These are phyloP conservation scores for Rhodamnia rubescens DNA, from an alignment of 345 rosid species.

Conservation along the genomic window DNA sequence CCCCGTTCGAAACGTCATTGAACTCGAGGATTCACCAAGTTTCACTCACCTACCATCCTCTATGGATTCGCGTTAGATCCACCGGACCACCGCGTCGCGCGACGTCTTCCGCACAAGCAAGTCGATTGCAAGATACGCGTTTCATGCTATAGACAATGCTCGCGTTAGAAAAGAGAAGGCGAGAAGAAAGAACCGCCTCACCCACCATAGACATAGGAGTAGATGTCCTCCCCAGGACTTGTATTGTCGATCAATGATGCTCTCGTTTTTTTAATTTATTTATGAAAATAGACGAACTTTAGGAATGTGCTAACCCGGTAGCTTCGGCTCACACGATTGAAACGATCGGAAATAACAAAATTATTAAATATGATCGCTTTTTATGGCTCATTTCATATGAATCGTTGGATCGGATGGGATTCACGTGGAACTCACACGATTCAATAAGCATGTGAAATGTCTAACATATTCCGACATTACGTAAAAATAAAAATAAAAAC, in stretches of 20 bases:
- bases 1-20: neutral
- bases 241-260: neutral
- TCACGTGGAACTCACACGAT: neutral
- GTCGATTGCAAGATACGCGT: neutral
- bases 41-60: neutral
- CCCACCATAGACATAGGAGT: neutral
- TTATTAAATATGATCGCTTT: accelerated
- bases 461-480: accelerated
- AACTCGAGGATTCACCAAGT: neutral
- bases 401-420: too few species aligned
- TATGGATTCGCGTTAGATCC: neutral
- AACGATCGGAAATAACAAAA: neutral
- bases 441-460: neutral
- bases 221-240: neutral
- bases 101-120: neutral
- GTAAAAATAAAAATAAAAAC: too few species aligned
- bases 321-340: too few species aligned
- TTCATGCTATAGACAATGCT: neutral
- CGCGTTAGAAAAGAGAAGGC: neutral
- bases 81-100: neutral
- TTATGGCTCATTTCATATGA: too few species aligned
- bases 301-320: neutral
- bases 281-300: neutral
- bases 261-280: neutral
- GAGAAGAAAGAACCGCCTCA: neutral